Evolutionary conservation across 2,329 filamentous ascomycete species (phyloP).

Genomic region (Colletotrichum brevisporum): DNA sequence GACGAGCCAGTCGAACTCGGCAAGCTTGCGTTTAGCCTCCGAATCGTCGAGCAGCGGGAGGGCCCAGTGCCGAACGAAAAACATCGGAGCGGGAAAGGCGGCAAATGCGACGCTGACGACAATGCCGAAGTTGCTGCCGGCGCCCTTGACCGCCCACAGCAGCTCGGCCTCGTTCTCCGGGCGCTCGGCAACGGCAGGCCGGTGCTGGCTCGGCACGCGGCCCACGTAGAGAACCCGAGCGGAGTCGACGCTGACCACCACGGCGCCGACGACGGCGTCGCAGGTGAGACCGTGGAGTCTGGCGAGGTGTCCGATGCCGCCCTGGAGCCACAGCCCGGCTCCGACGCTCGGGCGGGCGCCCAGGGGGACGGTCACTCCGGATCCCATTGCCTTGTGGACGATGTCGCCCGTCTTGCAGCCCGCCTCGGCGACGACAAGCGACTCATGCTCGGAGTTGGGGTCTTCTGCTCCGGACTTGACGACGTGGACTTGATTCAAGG

Average conservation of each 20-base stretch:
- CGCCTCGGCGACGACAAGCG: constrained; percentile 64
- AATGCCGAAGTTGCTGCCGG: constrained; percentile 72
- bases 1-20: constrained; percentile 55
- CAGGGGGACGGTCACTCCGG: constrained; percentile 69
- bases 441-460: constrained; percentile 9
- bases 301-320: constrained; percentile 73
- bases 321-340: constrained; percentile 74
- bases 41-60: constrained; percentile 48
- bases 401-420: constrained; percentile 72
- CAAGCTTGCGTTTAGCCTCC: constrained; percentile 54
- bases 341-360: constrained; percentile 75
- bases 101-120: constrained; percentile 67
- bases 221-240: constrained; percentile 66
- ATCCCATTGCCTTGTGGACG: constrained; percentile 59
- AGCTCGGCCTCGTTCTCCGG: constrained; percentile 65
- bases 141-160: constrained; percentile 71
- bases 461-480: constrained; percentile 45
- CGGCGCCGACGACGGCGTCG: constrained; percentile 72
- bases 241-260: constrained; percentile 67
- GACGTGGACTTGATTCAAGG: constrained; percentile 66
- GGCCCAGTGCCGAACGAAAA: constrained; percentile 57
- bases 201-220: constrained; percentile 61
- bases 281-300: constrained; percentile 70
- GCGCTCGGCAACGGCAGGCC: constrained; percentile 56
- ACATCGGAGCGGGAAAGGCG: constrained; percentile 58